These are phyloP conservation scores for Phaseolus coccineus DNA, from an alignment of 331 rosid species.

Conservation along the genomic window DNA sequence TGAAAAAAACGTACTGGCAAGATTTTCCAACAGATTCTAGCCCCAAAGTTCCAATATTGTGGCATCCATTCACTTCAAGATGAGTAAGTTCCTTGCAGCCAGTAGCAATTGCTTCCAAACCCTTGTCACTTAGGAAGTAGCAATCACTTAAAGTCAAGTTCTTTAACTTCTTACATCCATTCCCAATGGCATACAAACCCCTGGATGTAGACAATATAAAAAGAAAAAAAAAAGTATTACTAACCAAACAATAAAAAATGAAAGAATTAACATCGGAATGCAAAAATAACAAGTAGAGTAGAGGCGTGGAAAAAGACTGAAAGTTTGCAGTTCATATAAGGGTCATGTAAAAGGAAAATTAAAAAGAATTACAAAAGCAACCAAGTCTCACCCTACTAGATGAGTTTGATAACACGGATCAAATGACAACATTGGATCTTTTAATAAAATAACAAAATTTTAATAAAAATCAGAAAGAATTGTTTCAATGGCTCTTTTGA, in stretches of 20 bases:
- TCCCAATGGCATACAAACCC: conserved; percentile 81
- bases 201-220: conserved; percentile 53
- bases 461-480: conserved; percentile 4
- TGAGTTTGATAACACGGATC: neutral
- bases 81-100: conserved; percentile 94
- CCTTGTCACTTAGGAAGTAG: conserved; percentile 84
- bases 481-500: conserved; percentile 28
- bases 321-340: conserved; percentile 10
- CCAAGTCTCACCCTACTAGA: neutral
- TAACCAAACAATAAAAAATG: neutral
- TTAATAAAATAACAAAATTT: neutral
- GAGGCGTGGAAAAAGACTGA: neutral
- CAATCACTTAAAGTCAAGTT: conserved; percentile 87
- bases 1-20: conserved; percentile 71
- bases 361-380: neutral
- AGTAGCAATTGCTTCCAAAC: conserved; percentile 89
- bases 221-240: conserved; percentile 33
- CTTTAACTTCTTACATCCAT: conserved; percentile 90
- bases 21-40: conserved; percentile 85
- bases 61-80: conserved; percentile 97
- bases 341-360: conserved; percentile 28
- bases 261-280: conserved; percentile 20
- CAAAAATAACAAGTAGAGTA: neutral
- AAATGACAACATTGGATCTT: neutral
- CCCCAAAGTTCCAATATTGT: conserved; percentile 86